phyloP scores from a whole-genome alignment of 202 grass and related monocot species.

The Carex arenaria region DNA sequence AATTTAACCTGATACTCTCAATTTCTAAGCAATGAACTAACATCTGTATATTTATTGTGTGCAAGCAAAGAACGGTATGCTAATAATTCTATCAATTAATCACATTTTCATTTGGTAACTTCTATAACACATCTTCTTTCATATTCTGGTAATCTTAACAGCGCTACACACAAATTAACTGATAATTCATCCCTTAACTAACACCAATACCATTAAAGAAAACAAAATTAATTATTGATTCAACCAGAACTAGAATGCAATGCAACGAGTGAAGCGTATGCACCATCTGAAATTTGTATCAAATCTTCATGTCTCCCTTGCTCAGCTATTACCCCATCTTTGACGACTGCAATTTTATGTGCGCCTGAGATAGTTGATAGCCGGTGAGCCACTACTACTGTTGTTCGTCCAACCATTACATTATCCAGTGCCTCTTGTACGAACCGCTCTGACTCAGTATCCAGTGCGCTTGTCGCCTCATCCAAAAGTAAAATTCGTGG shows the following conservation, averaged over 20 bases:
- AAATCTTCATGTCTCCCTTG: constrained; percentile 52
- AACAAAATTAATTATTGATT: neutral
- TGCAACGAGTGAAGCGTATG: constrained; percentile 50
- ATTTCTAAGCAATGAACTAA: neutral
- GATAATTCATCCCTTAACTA: neutral
- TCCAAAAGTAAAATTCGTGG: constrained; percentile 70
- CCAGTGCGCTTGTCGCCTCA: constrained; percentile 76
- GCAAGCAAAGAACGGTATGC: neutral
- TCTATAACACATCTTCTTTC: neutral
- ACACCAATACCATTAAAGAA: neutral
- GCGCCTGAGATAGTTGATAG: constrained; percentile 50
- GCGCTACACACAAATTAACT: neutral
- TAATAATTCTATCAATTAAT: neutral
- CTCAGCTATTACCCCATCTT: constrained; percentile 62
- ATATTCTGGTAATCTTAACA: neutral
- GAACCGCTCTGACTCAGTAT: constrained; percentile 65
- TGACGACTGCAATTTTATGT: constrained; percentile 52
- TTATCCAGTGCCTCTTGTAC: constrained; percentile 72
- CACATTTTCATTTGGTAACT: neutral
- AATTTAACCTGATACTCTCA: neutral
- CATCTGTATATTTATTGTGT: neutral
- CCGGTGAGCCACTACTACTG: constrained; percentile 57
- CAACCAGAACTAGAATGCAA: constrained; percentile 40
- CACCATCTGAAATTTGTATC: constrained; percentile 28
- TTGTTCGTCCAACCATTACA: constrained; percentile 64